Conservation (phyloP, 441 rosid species). For the Erodium texanum region DNA sequence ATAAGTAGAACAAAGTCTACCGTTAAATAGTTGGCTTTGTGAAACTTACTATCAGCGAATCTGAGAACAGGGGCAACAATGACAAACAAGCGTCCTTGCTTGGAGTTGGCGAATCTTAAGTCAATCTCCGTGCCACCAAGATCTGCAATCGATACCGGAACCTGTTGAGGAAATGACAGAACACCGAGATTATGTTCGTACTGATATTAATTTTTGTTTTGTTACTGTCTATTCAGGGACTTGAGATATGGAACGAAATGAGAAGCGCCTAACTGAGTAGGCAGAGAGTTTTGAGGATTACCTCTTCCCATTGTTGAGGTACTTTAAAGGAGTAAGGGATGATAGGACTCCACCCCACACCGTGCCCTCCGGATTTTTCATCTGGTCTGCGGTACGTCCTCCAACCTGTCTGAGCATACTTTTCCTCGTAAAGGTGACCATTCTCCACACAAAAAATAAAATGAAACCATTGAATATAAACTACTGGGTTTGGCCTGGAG, state of each 20-base stretch:
- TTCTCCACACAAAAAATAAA: slow-evolving; percentile 7
- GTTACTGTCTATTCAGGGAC: neutral
- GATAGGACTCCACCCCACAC: slow-evolving; percentile 97
- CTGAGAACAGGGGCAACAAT: slow-evolving; percentile 90
- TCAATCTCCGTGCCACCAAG: slow-evolving; percentile 96
- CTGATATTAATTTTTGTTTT: neutral
- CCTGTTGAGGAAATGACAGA: slow-evolving; percentile 30
- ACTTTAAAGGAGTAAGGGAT: slow-evolving; percentile 69
- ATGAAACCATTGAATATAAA: no score
- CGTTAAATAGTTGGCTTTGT: neutral
- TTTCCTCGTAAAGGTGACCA: slow-evolving; percentile 19
- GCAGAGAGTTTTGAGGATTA: slow-evolving; percentile 13
- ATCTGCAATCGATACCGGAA: slow-evolving; percentile 92
- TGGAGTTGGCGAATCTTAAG: slow-evolving; percentile 70
- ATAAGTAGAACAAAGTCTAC: neutral
- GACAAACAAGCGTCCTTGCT: slow-evolving; percentile 75
- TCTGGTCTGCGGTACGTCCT: slow-evolving; percentile 89
- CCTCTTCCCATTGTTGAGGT: slow-evolving; percentile 88
- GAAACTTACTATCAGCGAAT: slow-evolving; percentile 69
- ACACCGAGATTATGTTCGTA: neutral
- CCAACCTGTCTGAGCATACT: slow-evolving; percentile 86
- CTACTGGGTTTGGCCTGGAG: no score
- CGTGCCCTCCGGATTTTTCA: slow-evolving; percentile 98
- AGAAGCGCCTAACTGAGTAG: neutral
- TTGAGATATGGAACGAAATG: neutral